These are phyloP conservation scores for Cucurbita maxima DNA, from an alignment of 306 rosid species.

Conservation along the genomic window DNA sequence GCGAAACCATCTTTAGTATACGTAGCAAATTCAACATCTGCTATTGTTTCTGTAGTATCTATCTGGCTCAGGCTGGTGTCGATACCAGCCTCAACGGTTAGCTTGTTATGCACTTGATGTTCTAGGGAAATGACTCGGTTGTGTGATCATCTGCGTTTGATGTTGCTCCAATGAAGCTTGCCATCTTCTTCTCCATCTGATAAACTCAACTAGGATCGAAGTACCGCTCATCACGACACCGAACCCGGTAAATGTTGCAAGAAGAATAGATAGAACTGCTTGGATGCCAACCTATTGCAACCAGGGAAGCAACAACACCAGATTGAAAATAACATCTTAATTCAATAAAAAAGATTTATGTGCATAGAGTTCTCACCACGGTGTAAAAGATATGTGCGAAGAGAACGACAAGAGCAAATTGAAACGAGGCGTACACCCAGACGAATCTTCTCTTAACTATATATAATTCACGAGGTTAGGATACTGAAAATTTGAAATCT, in stretches of 20 bases:
- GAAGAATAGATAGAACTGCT: conserved; percentile 71
- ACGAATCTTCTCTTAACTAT: conserved; percentile 64
- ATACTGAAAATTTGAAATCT: neutral
- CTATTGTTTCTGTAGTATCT: neutral
- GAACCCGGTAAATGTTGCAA: conserved; percentile 84
- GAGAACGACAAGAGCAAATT: conserved; percentile 67
- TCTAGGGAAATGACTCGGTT: conserved; percentile 18
- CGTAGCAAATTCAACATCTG: neutral
- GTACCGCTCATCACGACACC: conserved; percentile 91
- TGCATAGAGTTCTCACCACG: conserved; percentile 35
- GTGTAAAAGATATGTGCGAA: conserved; percentile 82
- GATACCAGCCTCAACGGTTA: neutral
- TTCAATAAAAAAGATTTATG: neutral
- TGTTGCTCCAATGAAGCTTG: conserved; percentile 30
- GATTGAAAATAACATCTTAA: neutral
- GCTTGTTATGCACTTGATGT: conserved; percentile 12
- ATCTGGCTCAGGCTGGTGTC: conserved; percentile 6
- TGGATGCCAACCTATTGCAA: conserved; percentile 48
- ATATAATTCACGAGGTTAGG: conserved; percentile 16
- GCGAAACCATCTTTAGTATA: neutral
- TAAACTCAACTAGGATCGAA: conserved; percentile 48
- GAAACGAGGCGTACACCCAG: conserved; percentile 79
- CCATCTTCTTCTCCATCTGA: conserved; percentile 53
- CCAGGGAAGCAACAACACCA: neutral
- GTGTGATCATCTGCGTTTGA: conserved; percentile 15